phyloP scores from a whole-genome alignment of 352 stramenopile species.

The Albugo laibachii region DNA sequence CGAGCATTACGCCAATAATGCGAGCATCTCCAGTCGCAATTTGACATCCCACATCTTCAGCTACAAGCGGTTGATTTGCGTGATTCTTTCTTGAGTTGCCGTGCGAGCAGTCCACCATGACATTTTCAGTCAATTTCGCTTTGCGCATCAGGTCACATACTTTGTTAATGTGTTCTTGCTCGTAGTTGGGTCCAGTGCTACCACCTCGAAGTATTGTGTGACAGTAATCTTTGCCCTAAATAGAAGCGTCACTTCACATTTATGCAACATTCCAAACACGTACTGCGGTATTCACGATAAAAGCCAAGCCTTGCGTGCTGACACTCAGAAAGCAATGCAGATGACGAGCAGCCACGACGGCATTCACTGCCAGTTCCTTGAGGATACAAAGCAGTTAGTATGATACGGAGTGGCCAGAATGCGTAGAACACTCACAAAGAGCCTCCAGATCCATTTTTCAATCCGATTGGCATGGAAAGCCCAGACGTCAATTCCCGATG shows the following conservation, averaged over 20 bases:
- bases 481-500: constrained; percentile 79
- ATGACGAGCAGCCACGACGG: constrained; percentile 58
- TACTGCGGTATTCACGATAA: constrained; percentile 69
- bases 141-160: too few relatives aligned
- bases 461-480: constrained; percentile 80
- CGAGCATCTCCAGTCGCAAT: too few relatives aligned
- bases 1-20: too few relatives aligned
- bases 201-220: constrained; percentile 80
- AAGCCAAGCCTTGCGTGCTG: constrained; percentile 65
- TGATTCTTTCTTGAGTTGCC: too few relatives aligned
- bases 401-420: not conserved
- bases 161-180: constrained; percentile 2
- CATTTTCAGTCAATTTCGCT: too few relatives aligned
- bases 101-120: too few relatives aligned
- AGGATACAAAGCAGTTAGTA: not conserved
- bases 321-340: constrained; percentile 80
- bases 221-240: constrained; percentile 61
- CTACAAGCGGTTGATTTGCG: too few relatives aligned
- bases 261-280: not conserved
- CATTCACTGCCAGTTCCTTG: constrained; percentile 66
- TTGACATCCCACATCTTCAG: too few relatives aligned
- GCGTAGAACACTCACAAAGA: constrained; percentile 20
- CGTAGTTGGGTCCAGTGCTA: constrained; percentile 69
- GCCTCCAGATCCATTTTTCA: constrained; percentile 81
- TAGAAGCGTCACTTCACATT: not conserved